These are phyloP conservation scores for Sclerotinia glacialis DNA, from an alignment of 2,329 filamentous ascomycete genomes.

Conservation along the genomic window DNA sequence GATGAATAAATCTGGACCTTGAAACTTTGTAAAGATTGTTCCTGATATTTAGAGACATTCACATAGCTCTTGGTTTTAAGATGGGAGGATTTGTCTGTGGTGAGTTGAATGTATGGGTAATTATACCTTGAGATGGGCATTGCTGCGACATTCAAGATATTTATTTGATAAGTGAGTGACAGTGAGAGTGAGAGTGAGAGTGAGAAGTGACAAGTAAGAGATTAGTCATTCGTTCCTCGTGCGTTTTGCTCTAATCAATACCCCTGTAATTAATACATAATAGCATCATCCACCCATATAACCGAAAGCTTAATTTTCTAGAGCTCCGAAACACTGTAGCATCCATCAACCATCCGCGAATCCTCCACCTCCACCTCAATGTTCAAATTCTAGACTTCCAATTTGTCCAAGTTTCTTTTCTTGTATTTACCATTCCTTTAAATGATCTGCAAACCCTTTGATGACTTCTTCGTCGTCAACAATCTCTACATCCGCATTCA, in stretches of 20 bases:
- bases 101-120: neutral
- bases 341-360: neutral
- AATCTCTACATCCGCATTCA: neutral
- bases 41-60: neutral
- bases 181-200: no score
- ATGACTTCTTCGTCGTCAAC: neutral
- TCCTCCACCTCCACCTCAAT: neutral
- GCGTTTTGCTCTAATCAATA: neutral
- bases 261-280: constrained; percentile 1
- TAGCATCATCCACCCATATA: neutral
- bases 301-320: constrained; percentile 5
- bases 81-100: no score
- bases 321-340: constrained; percentile 7
- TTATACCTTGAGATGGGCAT: neutral
- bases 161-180: neutral
- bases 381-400: neutral
- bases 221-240: neutral
- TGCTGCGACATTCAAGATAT: neutral
- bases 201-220: no score
- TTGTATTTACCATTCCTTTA: neutral
- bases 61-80: no score
- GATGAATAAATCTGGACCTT: neutral
- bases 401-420: neutral
- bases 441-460: neutral
- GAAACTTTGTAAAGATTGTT: neutral